Percentiles rank a stretch among this genome's conserved stretches.
phyloP scores from a whole-genome alignment of 257 asterid species.

The Paraleonurus japonicus region DNA sequence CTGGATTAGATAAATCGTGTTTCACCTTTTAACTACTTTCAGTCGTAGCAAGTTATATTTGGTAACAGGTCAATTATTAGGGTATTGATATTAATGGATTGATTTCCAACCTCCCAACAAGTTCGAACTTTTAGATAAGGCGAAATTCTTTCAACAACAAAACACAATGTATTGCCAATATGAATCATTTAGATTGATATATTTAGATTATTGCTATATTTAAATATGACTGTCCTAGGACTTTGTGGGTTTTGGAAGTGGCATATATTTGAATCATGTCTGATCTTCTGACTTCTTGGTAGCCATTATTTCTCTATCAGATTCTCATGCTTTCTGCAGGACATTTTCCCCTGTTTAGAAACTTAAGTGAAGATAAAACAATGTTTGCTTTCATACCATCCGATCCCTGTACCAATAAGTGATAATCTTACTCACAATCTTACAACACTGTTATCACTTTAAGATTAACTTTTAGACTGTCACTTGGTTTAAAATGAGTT shows the following conservation, averaged over 20 bases:
- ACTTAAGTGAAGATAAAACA: background rate
- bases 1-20: background rate
- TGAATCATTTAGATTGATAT: background rate
- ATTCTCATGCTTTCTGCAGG: background rate
- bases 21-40: background rate
- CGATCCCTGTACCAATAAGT: background rate
- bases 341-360: background rate
- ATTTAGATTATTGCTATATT: too few species aligned
- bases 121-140: too few species aligned
- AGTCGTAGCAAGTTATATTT: background rate
- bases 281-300: background rate
- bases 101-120: too few species aligned
- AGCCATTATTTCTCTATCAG: background rate
- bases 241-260: background rate
- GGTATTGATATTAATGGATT: too few species aligned
- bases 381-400: background rate
- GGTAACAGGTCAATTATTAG: background rate
- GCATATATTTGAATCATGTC: background rate
- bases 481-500: background rate
- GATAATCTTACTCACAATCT: constrained; percentile 5
- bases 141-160: too few species aligned
- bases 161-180: background rate
- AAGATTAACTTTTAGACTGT: background rate
- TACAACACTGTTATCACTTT: background rate
- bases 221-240: too few species aligned